phyloP scores from a whole-genome alignment of 352 stramenopile species.

The Thalassiosira mediterranea region DNA sequence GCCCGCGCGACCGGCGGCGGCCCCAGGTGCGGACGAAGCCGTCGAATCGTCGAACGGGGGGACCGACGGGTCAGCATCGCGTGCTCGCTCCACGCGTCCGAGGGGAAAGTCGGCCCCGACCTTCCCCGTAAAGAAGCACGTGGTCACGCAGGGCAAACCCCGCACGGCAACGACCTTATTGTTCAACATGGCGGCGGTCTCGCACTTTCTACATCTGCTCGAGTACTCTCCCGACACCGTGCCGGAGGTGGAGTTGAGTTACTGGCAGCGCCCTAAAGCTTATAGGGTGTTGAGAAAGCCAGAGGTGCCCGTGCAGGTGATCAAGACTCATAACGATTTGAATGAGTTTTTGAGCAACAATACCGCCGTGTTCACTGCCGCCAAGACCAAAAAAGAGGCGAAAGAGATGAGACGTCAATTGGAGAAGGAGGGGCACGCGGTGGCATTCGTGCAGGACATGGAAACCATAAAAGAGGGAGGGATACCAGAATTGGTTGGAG shows the following conservation, averaged over 20 bases:
- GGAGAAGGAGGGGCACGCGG: conserved; percentile 21
- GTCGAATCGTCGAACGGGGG: not conserved
- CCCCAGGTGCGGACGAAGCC: not conserved
- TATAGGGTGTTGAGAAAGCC: no score
- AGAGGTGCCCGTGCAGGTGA: no score
- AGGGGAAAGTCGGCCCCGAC: no score
- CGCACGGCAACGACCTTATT: conserved; percentile 47
- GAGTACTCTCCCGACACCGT: conserved; percentile 13
- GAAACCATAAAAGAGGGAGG: conserved; percentile 31
- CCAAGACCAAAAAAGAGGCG: conserved; percentile 26
- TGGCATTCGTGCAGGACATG: conserved; percentile 51
- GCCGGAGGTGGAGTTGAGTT: conserved; percentile 19
- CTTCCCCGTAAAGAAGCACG: conserved; percentile 27
- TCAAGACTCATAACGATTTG: conserved; percentile 41
- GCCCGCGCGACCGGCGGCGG: no score
- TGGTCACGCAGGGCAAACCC: conserved; percentile 35
- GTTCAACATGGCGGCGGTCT: conserved; percentile 45
- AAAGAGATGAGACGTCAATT: conserved; percentile 10
- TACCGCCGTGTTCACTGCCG: conserved; percentile 37
- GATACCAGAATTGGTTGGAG: conserved; percentile 13
- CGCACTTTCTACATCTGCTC: conserved; percentile 44
- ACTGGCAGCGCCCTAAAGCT: no score
- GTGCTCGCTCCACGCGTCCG: no score
- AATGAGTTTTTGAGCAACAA: conserved; percentile 25
- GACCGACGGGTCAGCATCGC: no score